Evolutionary conservation across 2,329 filamentous ascomycete species (phyloP).

Genomic region (Botrytis byssoidea): DNA sequence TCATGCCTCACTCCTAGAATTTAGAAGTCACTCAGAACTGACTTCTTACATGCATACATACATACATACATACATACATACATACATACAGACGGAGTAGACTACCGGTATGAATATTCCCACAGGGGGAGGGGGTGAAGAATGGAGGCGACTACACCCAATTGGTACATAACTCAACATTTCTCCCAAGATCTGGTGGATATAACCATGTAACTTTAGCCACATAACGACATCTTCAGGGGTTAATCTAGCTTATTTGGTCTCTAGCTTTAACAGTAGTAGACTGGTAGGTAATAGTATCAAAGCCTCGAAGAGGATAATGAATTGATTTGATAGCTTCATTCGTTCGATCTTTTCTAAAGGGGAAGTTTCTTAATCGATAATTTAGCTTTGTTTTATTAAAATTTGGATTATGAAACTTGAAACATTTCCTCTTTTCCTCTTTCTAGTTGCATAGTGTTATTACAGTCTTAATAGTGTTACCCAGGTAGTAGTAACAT

Average conservation of each 20-base stretch:
- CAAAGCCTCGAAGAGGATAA: neutral
- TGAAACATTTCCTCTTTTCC: neutral
- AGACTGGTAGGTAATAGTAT: neutral
- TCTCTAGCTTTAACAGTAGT: neutral
- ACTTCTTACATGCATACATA: neutral
- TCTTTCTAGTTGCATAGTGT: neutral
- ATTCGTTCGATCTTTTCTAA: no score
- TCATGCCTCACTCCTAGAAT: neutral
- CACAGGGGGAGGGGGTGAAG: neutral
- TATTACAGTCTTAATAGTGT: neutral
- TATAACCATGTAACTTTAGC: neutral
- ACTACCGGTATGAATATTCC: neutral
- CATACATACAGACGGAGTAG: no score
- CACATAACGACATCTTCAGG: slow-evolving; percentile 10
- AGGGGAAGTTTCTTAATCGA: neutral
- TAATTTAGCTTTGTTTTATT: neutral
- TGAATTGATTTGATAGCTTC: neutral
- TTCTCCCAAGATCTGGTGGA: slow-evolving; percentile 7
- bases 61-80: no score
- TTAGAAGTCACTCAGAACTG: neutral
- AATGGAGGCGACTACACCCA: neutral
- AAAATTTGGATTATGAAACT: neutral
- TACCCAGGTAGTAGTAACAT: neutral
- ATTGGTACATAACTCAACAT: neutral
- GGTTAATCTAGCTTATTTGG: neutral